These are phyloP conservation scores for Ceratocystis harringtonii DNA, from an alignment of 2,329 filamentous ascomycete species.

Conservation along the genomic window DNA sequence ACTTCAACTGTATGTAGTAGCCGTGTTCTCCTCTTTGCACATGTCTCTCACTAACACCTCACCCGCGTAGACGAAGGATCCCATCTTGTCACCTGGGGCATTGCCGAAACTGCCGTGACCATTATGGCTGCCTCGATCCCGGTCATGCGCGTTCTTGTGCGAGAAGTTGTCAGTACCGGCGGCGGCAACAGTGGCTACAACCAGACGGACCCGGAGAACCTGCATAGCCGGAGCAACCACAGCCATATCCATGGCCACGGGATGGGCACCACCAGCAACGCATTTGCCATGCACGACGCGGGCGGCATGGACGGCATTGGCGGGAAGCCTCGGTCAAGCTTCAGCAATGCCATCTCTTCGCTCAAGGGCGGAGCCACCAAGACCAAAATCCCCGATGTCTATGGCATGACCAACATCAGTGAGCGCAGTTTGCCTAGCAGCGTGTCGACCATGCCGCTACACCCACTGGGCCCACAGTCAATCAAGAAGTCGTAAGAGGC, in stretches of 20 bases:
- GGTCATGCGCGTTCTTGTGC: conserved; percentile 19
- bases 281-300: conserved; percentile 1
- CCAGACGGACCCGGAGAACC: conserved; percentile 13
- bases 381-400: conserved; percentile 15
- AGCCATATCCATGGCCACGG: neutral
- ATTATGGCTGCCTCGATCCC: conserved; percentile 21
- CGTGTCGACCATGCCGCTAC: conserved; percentile 16
- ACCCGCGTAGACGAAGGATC: neutral
- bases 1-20: conserved; percentile 11
- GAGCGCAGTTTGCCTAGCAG: conserved; percentile 13
- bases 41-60: neutral
- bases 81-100: conserved; percentile 17
- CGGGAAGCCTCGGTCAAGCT: conserved; percentile 13
- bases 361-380: conserved; percentile 2
- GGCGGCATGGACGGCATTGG: neutral
- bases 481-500: conserved; percentile 10
- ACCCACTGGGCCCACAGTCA: conserved; percentile 8
- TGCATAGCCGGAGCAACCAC: neutral
- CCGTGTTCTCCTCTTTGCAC: neutral
- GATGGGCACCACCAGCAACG: conserved; percentile 11
- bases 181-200: conserved; percentile 13
- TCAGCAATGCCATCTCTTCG: conserved; percentile 9
- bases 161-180: conserved; percentile 16
- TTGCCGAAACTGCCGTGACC: conserved; percentile 18
- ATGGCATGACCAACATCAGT: conserved; percentile 17